Conservation (phyloP, 2,329 filamentous ascomycete genomes). For the Fonsecaea monophora region DNA sequence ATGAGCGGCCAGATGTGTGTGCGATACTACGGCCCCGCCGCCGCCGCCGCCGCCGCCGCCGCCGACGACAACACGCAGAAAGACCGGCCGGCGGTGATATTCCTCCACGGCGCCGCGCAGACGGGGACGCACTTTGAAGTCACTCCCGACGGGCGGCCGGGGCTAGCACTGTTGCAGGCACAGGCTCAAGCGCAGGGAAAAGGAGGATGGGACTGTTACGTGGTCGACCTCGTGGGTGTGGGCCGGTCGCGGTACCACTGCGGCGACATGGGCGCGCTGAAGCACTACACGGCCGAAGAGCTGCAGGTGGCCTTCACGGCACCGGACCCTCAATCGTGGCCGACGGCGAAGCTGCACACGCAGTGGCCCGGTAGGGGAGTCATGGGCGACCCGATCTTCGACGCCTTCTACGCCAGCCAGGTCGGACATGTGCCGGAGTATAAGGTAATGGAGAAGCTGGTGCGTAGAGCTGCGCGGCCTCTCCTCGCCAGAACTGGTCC, state of each 20-base stretch:
- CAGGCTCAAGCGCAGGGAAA: not conserved
- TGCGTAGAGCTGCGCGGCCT: not conserved
- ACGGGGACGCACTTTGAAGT: constrained; percentile 49
- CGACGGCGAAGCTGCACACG: constrained; percentile 21
- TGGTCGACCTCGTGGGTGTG: constrained; percentile 56
- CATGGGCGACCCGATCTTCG: constrained; percentile 16
- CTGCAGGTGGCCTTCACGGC: constrained; percentile 14
- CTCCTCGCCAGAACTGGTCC: constrained; percentile 11
- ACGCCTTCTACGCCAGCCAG: constrained; percentile 24
- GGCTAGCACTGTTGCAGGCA: constrained; percentile 46
- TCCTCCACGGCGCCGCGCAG: constrained; percentile 31
- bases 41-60: no score
- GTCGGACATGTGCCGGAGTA: constrained; percentile 33
- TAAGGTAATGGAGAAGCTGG: constrained; percentile 32
- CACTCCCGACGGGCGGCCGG: constrained; percentile 55
- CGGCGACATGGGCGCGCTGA: constrained; percentile 15
- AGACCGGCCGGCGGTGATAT: constrained; percentile 26
- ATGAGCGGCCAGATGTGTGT: constrained; percentile 28
- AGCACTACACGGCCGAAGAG: constrained; percentile 20
- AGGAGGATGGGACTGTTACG: constrained; percentile 33
- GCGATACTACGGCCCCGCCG: constrained; percentile 13
- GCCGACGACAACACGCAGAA: no score
- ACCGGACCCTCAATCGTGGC: constrained; percentile 5
- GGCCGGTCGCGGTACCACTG: constrained; percentile 42
- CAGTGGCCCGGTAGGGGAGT: constrained; percentile 51